Evolutionary conservation across 805 yeast genomes (phyloP).

Genomic region (Brettanomyces custersianus): DNA sequence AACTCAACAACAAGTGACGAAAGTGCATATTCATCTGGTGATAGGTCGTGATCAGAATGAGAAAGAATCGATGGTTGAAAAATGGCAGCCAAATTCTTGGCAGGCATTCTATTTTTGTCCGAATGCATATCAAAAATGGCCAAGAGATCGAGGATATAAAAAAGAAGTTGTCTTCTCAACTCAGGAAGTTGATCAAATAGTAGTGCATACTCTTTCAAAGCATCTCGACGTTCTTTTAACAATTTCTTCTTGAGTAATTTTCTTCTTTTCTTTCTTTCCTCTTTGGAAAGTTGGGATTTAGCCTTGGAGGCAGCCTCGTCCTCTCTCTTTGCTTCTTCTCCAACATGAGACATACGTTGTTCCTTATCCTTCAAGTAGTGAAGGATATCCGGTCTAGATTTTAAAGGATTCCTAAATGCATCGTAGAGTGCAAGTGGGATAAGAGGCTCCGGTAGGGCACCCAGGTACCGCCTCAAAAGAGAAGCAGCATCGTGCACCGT

Average conservation of each 20-base stretch:
- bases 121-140: conserved; percentile 78
- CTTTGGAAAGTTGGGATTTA: conserved; percentile 14
- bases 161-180: conserved; percentile 71
- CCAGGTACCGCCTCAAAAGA: conserved; percentile 73
- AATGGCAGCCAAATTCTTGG: conserved; percentile 87
- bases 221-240: conserved; percentile 55
- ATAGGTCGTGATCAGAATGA: conserved; percentile 87
- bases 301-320: background rate
- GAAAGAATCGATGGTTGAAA: conserved; percentile 95
- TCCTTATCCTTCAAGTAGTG: conserved; percentile 54
- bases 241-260: conserved; percentile 45
- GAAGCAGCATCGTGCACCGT: conserved; percentile 97
- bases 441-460: conserved; percentile 85
- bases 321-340: background rate
- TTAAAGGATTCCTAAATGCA: conserved; percentile 67
- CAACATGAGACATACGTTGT: conserved; percentile 10
- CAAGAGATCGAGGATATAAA: conserved; percentile 78
- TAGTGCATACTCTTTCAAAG: conserved; percentile 61
- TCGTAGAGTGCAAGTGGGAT: conserved; percentile 74
- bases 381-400: conserved; percentile 53
- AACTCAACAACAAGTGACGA: conserved; percentile 84
- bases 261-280: conserved; percentile 28
- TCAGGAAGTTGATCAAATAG: conserved; percentile 65
- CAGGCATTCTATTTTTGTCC: conserved; percentile 78
- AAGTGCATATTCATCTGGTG: conserved; percentile 83